phyloP scores from a whole-genome alignment of 1,284 basidiomycete genomes.

The Boletus calvinii region DNA sequence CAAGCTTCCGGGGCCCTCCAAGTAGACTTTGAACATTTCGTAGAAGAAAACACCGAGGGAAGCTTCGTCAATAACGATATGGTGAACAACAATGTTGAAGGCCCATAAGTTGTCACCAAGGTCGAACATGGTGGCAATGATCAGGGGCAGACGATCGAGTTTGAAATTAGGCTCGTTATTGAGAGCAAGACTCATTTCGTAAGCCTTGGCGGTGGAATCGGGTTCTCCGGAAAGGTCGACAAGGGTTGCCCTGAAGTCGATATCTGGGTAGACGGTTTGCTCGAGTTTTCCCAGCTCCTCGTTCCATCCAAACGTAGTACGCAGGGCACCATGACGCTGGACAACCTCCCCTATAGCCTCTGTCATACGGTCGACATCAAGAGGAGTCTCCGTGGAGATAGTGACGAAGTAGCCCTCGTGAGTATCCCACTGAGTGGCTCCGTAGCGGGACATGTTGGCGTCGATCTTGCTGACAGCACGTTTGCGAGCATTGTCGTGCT shows the following conservation, averaged over 20 bases:
- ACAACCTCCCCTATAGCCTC: slow-evolving; percentile 26
- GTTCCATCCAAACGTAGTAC: slow-evolving; percentile 31
- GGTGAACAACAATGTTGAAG: slow-evolving; percentile 28
- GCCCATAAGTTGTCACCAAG: slow-evolving; percentile 25
- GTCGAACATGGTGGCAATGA: slow-evolving; percentile 25
- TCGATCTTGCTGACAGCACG: slow-evolving; percentile 22
- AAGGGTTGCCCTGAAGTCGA: slow-evolving; percentile 17
- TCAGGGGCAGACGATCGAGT: slow-evolving; percentile 22
- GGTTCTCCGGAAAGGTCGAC: slow-evolving; percentile 26
- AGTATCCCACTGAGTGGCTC: slow-evolving; percentile 32
- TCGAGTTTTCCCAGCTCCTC: slow-evolving; percentile 27
- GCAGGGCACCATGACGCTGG: slow-evolving; percentile 27
- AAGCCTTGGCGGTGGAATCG: slow-evolving; percentile 25
- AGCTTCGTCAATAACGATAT: slow-evolving; percentile 29
- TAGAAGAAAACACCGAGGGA: slow-evolving; percentile 31
- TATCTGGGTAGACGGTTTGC: slow-evolving; percentile 26
- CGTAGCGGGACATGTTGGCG: slow-evolving; percentile 27
- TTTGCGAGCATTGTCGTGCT: slow-evolving; percentile 23
- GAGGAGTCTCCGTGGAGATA: slow-evolving; percentile 20
- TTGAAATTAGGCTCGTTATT: slow-evolving; percentile 28
- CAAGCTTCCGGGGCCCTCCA: slow-evolving; percentile 24
- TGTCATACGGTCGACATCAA: slow-evolving; percentile 26
- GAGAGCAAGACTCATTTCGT: slow-evolving; percentile 27
- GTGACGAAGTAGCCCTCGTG: slow-evolving; percentile 30
- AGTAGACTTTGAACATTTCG: slow-evolving; percentile 28